Percentiles rank a stretch among this genome's conserved stretches.
These are phyloP conservation scores for Anastatica hierochuntica DNA, from an alignment of 345 rosid species.

Conservation along the genomic window DNA sequence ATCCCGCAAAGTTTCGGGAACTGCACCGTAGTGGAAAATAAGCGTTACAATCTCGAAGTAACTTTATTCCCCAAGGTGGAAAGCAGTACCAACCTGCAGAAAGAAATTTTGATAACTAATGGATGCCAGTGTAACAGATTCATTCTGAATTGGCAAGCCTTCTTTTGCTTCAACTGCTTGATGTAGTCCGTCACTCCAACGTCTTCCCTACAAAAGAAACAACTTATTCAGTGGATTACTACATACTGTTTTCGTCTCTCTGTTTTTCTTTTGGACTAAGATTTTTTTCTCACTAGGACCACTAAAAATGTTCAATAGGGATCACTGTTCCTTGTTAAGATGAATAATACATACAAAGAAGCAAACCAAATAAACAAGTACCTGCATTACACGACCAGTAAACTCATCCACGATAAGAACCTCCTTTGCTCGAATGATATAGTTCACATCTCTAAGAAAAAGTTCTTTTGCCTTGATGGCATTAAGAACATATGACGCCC, in stretches of 20 bases:
- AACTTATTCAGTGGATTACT: slow-evolving; percentile 3
- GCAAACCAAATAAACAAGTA: slow-evolving; percentile 21
- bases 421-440: slow-evolving; percentile 87
- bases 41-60: slow-evolving; percentile 3
- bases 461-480: slow-evolving; percentile 94
- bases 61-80: slow-evolving; percentile 8
- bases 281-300: neutral
- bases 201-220: slow-evolving; percentile 55
- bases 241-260: neutral
- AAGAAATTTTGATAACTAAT: slow-evolving; percentile 97
- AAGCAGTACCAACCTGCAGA: slow-evolving; percentile 61
- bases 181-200: slow-evolving; percentile 99
- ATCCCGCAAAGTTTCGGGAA: slow-evolving; percentile 97
- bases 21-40: slow-evolving; percentile 29
- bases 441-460: slow-evolving; percentile 89
- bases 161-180: slow-evolving; percentile 99
- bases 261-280: neutral
- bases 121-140: slow-evolving; percentile 91
- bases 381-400: slow-evolving; percentile 99
- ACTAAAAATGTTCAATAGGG: neutral
- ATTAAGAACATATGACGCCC: slow-evolving; percentile 87
- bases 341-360: neutral
- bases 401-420: slow-evolving; percentile 97
- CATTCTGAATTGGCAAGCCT: slow-evolving; percentile 90
- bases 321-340: neutral